Conservation (phyloP, 139 green algal genomes). For the Chlorella sp. region DNA sequence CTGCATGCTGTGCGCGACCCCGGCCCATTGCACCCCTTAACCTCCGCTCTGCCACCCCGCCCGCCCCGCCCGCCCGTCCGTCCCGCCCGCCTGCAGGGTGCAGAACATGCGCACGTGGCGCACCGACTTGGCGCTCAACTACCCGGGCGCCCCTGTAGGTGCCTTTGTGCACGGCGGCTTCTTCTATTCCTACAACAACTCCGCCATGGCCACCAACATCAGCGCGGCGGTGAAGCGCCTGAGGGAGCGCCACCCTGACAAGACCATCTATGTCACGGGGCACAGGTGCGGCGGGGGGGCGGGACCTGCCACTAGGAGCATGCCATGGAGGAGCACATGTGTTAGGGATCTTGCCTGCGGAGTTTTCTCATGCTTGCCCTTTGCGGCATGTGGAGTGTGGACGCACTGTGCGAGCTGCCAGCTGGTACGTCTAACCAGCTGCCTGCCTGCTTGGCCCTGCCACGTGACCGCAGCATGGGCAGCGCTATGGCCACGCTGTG, state of each 20-base stretch:
- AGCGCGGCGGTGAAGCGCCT: constrained; percentile 40
- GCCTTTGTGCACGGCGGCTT: constrained; percentile 70
- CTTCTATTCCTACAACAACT: constrained; percentile 57
- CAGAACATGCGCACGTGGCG: constrained; percentile 87
- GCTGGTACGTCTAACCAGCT: neutral
- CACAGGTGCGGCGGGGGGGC: constrained; percentile 46
- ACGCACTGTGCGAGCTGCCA: too few relatives aligned
- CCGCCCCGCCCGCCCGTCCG: neutral
- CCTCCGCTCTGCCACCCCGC: neutral
- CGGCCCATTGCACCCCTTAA: neutral
- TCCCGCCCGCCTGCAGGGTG: constrained; percentile 44
- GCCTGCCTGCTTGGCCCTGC: neutral
- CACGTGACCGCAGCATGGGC: constrained; percentile 49
- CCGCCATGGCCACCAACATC: constrained; percentile 52
- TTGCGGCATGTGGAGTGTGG: neutral
- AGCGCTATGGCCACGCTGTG: constrained; percentile 68
- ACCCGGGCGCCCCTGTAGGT: constrained; percentile 40
- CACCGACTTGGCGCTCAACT: constrained; percentile 52
- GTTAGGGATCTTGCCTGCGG: too few relatives aligned
- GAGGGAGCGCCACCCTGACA: constrained; percentile 12
- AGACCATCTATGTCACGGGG: constrained; percentile 54
- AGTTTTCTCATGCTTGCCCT: too few relatives aligned
- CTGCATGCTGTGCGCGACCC: neutral
- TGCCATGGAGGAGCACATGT: too few relatives aligned
- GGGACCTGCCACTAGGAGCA: too few relatives aligned